A percentile compares a stretch with the other conserved stretches of the same genome.
Conservation (phyloP, 2,329 filamentous ascomycete genomes). For the Chalaropsis thielavioides region DNA sequence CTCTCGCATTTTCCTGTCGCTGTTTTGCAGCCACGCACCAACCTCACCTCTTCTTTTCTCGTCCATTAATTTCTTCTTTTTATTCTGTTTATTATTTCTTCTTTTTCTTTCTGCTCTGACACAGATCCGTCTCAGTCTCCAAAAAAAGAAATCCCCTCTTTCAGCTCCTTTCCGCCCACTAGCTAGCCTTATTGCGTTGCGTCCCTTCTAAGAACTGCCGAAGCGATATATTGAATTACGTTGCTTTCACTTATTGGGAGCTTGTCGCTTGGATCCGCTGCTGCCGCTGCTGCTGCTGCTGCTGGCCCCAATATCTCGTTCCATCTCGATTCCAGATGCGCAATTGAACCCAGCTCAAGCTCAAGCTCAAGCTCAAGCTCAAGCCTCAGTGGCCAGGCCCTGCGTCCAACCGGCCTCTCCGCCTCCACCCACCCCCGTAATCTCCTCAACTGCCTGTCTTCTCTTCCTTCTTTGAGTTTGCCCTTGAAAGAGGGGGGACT, state of each 20-base stretch:
- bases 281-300: too few relatives aligned
- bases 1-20: not conserved
- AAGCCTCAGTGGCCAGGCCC: not conserved
- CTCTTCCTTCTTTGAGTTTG: not conserved
- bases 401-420: not conserved
- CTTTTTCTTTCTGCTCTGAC: not conserved
- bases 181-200: not conserved
- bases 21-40: too few relatives aligned
- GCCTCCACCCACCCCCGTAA: not conserved
- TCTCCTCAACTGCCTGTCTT: not conserved
- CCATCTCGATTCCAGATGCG: too few relatives aligned
- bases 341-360: too few relatives aligned
- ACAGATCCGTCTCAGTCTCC: not conserved
- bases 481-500: not conserved
- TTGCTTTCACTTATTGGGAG: not conserved
- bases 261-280: too few relatives aligned
- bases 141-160: not conserved
- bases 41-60: not conserved
- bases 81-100: not conserved
- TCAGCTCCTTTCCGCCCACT: not conserved
- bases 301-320: not conserved
- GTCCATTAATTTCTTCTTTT: not conserved
- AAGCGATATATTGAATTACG: not conserved
- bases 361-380: not conserved
- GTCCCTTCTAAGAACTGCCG: not conserved